Percentiles rank a stretch among this genome's conserved stretches.
Conservation (phyloP, 805 yeast species). For the Yamadazyma takamatsuzukensis region DNA sequence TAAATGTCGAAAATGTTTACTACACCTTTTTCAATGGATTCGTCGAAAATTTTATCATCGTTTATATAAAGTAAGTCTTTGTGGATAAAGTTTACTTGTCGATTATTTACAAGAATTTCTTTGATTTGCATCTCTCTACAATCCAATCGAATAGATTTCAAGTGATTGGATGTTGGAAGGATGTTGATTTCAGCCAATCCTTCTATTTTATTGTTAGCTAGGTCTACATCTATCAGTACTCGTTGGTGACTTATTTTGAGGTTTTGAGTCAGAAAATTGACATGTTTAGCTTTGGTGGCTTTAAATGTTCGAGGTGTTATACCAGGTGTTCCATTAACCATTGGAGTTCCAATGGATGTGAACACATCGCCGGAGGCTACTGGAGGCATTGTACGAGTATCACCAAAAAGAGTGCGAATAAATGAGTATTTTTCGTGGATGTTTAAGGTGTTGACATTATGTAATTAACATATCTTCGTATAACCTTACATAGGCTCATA, state of each 20-base stretch:
- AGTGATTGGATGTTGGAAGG: constrained; percentile 59
- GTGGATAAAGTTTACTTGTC: constrained; percentile 51
- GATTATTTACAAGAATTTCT: constrained; percentile 57
- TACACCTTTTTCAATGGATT: constrained; percentile 18
- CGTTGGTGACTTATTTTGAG: constrained; percentile 82
- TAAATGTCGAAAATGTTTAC: constrained; percentile 41
- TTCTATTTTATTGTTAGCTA: constrained; percentile 50
- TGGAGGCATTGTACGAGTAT: constrained; percentile 15
- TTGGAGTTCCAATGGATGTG: constrained; percentile 9
- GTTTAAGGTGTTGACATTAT: no score
- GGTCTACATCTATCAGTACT: constrained; percentile 74
- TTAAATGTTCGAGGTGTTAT: constrained; percentile 18
- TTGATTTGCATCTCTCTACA: constrained; percentile 71
- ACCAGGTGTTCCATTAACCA: constrained; percentile 2
- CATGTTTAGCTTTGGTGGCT: constrained; percentile 16
- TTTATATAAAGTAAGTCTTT: constrained; percentile 49
- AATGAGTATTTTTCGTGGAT: neutral
- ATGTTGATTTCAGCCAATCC: constrained; percentile 85
- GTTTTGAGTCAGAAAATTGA: constrained; percentile 35
- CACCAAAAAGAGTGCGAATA: constrained; percentile 1
- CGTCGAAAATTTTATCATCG: constrained; percentile 27
- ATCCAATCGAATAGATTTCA: constrained; percentile 67
- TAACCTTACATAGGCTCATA: no score
- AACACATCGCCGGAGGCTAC: constrained; percentile 7
- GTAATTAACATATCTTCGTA: no score